Percentiles rank a stretch among this genome's conserved stretches.
These are phyloP conservation scores for Cryptococcus hybrid DNA, from an alignment of 1,284 basidiomycete species.

Conservation along the genomic window DNA sequence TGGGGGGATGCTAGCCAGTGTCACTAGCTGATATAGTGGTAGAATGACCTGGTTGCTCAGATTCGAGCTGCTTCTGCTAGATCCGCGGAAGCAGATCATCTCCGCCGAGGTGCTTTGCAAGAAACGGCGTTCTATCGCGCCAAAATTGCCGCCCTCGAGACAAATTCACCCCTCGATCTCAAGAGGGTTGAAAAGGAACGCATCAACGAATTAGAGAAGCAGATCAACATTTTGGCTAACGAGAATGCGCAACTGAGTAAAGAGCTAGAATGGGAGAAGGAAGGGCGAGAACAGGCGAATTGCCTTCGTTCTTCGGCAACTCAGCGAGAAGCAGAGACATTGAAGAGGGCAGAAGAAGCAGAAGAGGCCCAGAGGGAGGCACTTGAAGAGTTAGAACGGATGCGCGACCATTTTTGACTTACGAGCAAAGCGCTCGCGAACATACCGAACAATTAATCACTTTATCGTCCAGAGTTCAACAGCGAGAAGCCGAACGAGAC, in stretches of 20 bases:
- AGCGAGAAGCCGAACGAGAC: constrained; percentile 75
- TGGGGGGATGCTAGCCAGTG: constrained; percentile 22
- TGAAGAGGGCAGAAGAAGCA: constrained; percentile 75
- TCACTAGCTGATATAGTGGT: neutral
- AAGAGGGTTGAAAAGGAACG: constrained; percentile 78
- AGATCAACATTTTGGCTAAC: constrained; percentile 64
- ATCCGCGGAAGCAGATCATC: constrained; percentile 74
- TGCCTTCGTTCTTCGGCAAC: constrained; percentile 77
- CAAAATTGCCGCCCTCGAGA: constrained; percentile 83
- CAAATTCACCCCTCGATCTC: constrained; percentile 63
- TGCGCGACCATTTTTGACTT: constrained; percentile 65
- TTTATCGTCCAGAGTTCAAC: constrained; percentile 71
- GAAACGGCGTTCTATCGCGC: constrained; percentile 97
- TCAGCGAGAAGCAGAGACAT: constrained; percentile 73
- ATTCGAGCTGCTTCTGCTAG: constrained; percentile 68
- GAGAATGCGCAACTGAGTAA: constrained; percentile 60
- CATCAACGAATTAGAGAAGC: constrained; percentile 72
- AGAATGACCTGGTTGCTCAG: constrained; percentile 41
- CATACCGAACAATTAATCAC: constrained; percentile 72
- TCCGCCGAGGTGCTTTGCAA: constrained; percentile 77
- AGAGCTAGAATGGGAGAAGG: constrained; percentile 69
- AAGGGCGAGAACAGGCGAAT: constrained; percentile 67
- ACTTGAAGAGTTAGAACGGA: constrained; percentile 65
- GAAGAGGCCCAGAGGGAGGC: constrained; percentile 74
- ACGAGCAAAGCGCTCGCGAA: constrained; percentile 73